Conservation (phyloP, 164 flowering plant species). For the Magnolia changhungtana region DNA sequence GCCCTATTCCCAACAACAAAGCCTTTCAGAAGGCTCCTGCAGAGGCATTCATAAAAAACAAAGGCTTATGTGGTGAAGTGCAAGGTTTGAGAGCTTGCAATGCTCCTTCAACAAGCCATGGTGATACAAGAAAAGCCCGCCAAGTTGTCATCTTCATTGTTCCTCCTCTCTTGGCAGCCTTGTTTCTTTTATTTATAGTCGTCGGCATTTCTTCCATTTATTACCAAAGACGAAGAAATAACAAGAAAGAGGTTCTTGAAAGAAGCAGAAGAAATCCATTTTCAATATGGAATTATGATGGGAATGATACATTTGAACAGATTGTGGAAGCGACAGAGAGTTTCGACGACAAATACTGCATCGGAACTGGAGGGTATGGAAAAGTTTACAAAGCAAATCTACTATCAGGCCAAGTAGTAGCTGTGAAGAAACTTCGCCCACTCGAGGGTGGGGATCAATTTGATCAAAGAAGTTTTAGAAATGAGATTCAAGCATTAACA, state of each 20-base stretch:
- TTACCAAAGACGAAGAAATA: neutral
- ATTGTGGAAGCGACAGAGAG: conserved; percentile 48
- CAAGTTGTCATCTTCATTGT: neutral
- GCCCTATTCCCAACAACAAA: neutral
- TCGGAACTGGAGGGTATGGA: conserved; percentile 66
- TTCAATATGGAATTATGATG: conserved; percentile 49
- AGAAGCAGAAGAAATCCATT: neutral
- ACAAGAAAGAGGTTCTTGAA: neutral
- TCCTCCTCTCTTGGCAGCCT: neutral
- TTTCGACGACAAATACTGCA: conserved; percentile 42
- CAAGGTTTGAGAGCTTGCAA: neutral
- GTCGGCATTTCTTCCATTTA: neutral
- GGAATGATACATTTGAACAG: conserved; percentile 41
- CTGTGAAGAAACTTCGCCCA: conserved; percentile 44
- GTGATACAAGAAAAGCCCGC: neutral
- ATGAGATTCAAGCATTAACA: conserved; percentile 14
- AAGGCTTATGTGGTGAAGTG: conserved; percentile 4
- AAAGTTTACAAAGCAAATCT: conserved; percentile 45
- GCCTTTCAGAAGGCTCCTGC: neutral
- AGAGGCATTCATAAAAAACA: conserved; percentile 1
- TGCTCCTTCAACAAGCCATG: neutral
- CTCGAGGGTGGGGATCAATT: conserved; percentile 13
- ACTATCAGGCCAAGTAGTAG: conserved; percentile 38
- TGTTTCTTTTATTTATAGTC: neutral
- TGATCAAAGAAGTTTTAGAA: conserved; percentile 2